Base-by-base conservation (phyloP, 2,329 filamentous ascomycete genomes). In the Beauveria brongniartii region DNA sequence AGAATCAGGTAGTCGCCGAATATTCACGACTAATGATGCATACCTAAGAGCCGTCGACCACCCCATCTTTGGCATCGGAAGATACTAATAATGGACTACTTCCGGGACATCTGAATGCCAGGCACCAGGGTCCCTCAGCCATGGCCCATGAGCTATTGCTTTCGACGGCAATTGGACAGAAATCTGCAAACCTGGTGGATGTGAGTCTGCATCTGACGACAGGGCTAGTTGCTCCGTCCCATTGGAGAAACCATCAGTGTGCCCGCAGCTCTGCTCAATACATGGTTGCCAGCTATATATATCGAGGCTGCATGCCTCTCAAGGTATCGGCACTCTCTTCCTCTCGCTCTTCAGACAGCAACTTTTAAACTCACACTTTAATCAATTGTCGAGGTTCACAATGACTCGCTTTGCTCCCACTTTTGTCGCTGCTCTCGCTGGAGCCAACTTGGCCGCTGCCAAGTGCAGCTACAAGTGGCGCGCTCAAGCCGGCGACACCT, bases 401-500 rank as follows among this genome's bases (percentile, higher is more conserved):
- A 61, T 61, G 59, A 55, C 59, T 50, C 59, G 59, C 20, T 22
- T 61, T 20, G 22, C 58, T 22, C 46, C 52, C 12, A 44, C 59
- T 18, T 20, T 61, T 12, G 52, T 50, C 9, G 55, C 51, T 18
- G 61, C 37, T 52, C 61, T 62, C 28, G 55, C 50, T n/a, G 55
- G 50, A 20, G 61, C 55, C 43, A 58, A 37, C 51, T 14, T 56
- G 34, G 61, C 56, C 37, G 48, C 55, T 12, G 61, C 61, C 50
- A 57, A 46, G 22, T 62, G 61, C 61, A 51, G 51, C 37, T 62
- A 44, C 55, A 55, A 40, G 37, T 62, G 61, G 61, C 43, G 44
- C 48, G 61, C 61, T n/a, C 26, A 48, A 20, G 43, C 24, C 7
- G 68, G 68, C 20, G 69, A 68, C 62, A 70, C 69, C 22, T 72